These are phyloP conservation scores for Globisporangium emineosum DNA, from an alignment of 352 stramenopile species.

Conservation along the genomic window DNA sequence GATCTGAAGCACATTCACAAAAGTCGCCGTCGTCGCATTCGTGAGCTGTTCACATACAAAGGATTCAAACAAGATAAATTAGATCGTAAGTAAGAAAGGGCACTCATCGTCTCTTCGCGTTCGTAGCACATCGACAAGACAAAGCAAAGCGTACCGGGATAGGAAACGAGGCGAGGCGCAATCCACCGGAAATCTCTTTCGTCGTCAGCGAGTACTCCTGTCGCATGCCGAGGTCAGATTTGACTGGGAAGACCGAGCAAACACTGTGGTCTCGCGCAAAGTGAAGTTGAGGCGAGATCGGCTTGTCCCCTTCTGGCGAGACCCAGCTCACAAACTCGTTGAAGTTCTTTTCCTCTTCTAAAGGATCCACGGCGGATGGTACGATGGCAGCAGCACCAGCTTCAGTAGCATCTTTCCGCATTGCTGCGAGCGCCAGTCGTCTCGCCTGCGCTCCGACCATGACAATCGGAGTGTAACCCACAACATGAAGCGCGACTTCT, in stretches of 20 bases:
- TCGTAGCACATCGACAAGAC: not conserved
- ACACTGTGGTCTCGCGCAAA: constrained; percentile 75
- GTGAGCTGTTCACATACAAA: constrained; percentile 28
- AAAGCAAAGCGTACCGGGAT: constrained; percentile 47
- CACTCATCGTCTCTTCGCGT: too few species aligned
- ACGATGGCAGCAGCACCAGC: constrained; percentile 18
- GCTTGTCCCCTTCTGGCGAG: constrained; percentile 53
- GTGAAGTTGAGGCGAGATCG: constrained; percentile 66
- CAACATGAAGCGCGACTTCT: constrained; percentile 73
- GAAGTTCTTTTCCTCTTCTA: constrained; percentile 79
- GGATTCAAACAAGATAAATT: not conserved
- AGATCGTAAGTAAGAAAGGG: too few species aligned
- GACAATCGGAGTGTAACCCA: constrained; percentile 70
- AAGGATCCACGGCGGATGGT: constrained; percentile 26
- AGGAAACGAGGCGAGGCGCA: constrained; percentile 77
- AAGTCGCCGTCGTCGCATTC: constrained; percentile 56
- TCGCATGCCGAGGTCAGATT: constrained; percentile 51
- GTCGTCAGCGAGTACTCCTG: constrained; percentile 82
- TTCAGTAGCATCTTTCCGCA: constrained; percentile 36
- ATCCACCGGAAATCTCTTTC: constrained; percentile 81
- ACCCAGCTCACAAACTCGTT: constrained; percentile 85
- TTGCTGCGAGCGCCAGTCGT: constrained; percentile 67
- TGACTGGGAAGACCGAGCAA: constrained; percentile 60
- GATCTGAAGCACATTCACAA: constrained; percentile 73
- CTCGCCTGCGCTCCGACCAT: constrained; percentile 78